Evolutionary conservation across 257 asterid species (phyloP), one percentile per base, ranked within the genome.

Genomic region (Voacanga thouarsii): DNA sequence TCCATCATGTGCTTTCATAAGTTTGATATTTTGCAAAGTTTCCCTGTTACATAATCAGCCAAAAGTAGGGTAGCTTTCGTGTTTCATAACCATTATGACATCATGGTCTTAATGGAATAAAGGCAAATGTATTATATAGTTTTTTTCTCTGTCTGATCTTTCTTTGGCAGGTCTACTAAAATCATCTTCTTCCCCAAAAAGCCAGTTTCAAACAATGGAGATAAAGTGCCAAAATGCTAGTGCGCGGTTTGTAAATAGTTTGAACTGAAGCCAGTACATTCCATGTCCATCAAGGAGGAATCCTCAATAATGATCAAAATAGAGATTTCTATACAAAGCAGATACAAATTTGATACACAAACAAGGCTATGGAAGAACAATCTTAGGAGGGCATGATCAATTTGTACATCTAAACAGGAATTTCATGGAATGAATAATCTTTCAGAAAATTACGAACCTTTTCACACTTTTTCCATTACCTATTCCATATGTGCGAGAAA

Each of bases 81-180:
- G 44, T 72, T 81, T 72, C 67, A 76, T 39, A 37, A 75, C 66
- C 72, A 80, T 61, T 78, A 70, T 69, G 60, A 39, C 53, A 76
- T 76, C 61, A 80, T 6, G 80, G 78, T 67, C 80, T 50, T 57
- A 44, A 50, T n/a, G 49, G 68, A 43, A 57, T 26, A 74, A 74
- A 80, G 75, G 60, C 69, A 72, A 47, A 76, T 73, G 21, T 73
- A 37, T 43, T 24, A 59, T 55, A 66, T 68, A 68, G 84, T 76
- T 66, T 65, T 78, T 44, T 75, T 47, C 66, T 21, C 37, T 75
- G 83, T 72, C 81, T 80, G 33, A 66, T 75, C 80, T 77, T 80
- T 24, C 73, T 80, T 77, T 77, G 81, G 83, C 71, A 77, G 76
- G 67, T 60, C 53, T 37, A 69, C 71, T 63, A 43, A 39, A 61